A percentile compares a stretch with the other conserved stretches of the same genome.
Conservation (phyloP, 768 basidiomycete genomes). For the Hortiboletus campestris region DNA sequence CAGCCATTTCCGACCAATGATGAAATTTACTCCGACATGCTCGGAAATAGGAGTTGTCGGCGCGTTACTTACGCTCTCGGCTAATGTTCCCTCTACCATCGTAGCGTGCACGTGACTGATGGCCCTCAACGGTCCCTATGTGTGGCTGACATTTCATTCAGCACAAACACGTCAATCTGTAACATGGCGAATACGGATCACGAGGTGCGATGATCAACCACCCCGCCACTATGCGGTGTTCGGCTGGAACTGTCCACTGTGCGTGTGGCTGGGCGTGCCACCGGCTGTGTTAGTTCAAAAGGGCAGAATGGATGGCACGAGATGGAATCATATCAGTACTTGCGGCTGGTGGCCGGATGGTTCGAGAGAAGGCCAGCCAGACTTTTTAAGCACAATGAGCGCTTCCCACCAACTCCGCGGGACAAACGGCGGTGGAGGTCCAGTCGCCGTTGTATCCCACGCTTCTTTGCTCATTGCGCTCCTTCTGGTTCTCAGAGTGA, state of each 20-base stretch:
- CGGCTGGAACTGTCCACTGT: background rate
- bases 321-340: background rate
- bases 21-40: background rate
- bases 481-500: background rate
- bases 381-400: background rate
- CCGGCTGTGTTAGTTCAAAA: too few relatives aligned
- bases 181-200: background rate
- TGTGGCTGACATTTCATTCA: background rate
- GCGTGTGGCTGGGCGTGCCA: background rate
- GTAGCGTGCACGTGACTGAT: background rate
- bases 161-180: background rate
- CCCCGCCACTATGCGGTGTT: background rate
- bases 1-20: background rate
- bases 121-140: background rate
- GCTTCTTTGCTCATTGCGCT: background rate
- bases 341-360: background rate
- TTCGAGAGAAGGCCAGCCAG: background rate
- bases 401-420: conserved; percentile 2
- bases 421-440: background rate
- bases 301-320: background rate
- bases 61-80: background rate
- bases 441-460: background rate
- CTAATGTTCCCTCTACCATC: background rate
- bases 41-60: background rate
- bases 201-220: background rate